Evolutionary conservation across 1,284 basidiomycete genomes (phyloP), one percentile per base, ranked within the genome.

Genomic region (Moesziomyces sp.): DNA sequence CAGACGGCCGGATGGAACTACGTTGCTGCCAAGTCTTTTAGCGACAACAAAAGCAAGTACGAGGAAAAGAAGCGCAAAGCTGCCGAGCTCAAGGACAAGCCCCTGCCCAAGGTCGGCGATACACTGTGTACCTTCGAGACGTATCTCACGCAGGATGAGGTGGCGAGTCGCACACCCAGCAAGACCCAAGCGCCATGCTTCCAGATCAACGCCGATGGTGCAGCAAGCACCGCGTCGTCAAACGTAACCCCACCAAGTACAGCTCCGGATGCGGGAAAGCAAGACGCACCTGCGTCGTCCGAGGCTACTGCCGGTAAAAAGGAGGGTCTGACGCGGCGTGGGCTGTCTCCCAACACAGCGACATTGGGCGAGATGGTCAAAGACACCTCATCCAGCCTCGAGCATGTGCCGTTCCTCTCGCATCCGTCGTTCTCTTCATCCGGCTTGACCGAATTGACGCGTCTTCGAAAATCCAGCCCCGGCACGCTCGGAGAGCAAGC

Each of bases 1-100:
- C 58, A 52, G 46, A 67, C 64, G 0, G 23, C 54, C 2, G 70
- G 64, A 1, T 73, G 70, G 70, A 64, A 60, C 53, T 68, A 64
- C 24, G 58, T 73, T 45, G 26, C 43, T 0, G 21, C 30, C 24
- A n/a, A 52, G 7, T 72, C 69, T 18, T 72, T 67, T 23, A 9
- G 49, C 19, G 21, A 51, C 8, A 72, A 72, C 23, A 26, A 53
- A 2, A 46, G n/a, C 0, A 57, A 52, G 11, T 68, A 24, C 26
- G 3, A 16, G 7, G 35, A 19, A 14, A 44, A 53, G 7, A 30
- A 54, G 21, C 52, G 47, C 16, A 44, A 51, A n/a, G 35, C 57
- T 19, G 53, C 63, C 35, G 64, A 45, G 3, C 52, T 64, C 38
- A 58, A 44, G 38, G 18, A 24, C 0, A 52, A 55, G 24, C 69